phyloP scores from a whole-genome alignment of 495 filamentous ascomycete species.

The Talaromyces adpressus region DNA sequence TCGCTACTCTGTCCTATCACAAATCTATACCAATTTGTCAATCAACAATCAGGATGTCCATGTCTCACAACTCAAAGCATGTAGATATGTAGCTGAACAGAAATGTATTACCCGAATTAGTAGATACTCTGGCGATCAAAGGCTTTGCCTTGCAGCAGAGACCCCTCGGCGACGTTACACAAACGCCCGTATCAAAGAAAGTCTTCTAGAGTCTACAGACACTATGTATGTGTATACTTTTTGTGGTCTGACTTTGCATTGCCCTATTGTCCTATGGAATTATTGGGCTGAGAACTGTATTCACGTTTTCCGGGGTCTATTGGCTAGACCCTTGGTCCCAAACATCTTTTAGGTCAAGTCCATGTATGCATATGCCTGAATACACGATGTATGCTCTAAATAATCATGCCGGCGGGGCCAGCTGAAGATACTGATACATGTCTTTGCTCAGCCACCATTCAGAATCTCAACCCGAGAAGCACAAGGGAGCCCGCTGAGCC shows the following conservation, averaged over 20 bases:
- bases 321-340: neutral
- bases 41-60: neutral
- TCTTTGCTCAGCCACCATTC: neutral
- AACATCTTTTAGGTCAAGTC: neutral
- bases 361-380: neutral
- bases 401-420: neutral
- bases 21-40: neutral
- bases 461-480: neutral
- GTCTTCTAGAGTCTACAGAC: neutral
- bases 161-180: neutral
- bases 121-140: neutral
- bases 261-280: neutral
- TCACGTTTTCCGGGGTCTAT: neutral
- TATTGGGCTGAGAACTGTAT: neutral
- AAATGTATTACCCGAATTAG: neutral
- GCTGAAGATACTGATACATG: neutral
- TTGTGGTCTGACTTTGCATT: neutral
- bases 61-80: neutral
- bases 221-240: neutral
- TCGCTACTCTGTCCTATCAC: neutral
- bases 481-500: neutral
- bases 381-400: no score
- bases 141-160: neutral
- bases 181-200: neutral
- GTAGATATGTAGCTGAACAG: neutral